These are phyloP conservation scores for Xanthoparmelia taractica DNA, from an alignment of 495 filamentous ascomycete species.

Conservation along the genomic window DNA sequence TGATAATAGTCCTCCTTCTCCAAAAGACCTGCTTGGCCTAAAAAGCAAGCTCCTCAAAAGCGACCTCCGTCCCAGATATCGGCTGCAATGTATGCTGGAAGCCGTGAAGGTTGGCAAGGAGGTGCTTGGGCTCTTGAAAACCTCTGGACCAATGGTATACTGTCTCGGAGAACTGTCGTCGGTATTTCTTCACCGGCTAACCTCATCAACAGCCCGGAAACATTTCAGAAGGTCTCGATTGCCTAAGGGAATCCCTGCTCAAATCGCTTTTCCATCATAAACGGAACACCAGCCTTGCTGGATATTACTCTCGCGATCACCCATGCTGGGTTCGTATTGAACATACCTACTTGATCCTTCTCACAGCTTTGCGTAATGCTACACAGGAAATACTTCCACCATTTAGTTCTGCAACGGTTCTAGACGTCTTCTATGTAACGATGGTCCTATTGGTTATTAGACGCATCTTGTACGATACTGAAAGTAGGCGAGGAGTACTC, in stretches of 20 bases:
- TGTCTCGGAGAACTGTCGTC: neutral
- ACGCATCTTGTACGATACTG: neutral
- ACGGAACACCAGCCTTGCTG: no score
- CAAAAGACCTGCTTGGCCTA: neutral
- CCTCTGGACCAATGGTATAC: neutral
- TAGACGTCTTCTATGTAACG: neutral
- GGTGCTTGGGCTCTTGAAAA: no score
- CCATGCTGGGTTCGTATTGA: no score
- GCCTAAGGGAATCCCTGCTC: neutral
- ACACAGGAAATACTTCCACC: neutral
- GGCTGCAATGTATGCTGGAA: no score
- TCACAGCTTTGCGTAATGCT: neutral
- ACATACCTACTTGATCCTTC: neutral
- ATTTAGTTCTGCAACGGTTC: neutral
- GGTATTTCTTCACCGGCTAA: neutral
- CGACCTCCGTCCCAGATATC: no score
- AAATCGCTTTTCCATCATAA: neutral
- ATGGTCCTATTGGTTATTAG: neutral
- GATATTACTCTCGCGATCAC: no score
- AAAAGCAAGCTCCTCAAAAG: no score
- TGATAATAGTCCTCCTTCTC: neutral
- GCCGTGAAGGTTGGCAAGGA: no score
- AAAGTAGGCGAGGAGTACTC: neutral
- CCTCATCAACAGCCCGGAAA: neutral
- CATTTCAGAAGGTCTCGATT: neutral